Evolutionary conservation across 345 rosid species (phyloP), one percentile per base, ranked within the genome.

Genomic region (Alliaria petiolata): DNA sequence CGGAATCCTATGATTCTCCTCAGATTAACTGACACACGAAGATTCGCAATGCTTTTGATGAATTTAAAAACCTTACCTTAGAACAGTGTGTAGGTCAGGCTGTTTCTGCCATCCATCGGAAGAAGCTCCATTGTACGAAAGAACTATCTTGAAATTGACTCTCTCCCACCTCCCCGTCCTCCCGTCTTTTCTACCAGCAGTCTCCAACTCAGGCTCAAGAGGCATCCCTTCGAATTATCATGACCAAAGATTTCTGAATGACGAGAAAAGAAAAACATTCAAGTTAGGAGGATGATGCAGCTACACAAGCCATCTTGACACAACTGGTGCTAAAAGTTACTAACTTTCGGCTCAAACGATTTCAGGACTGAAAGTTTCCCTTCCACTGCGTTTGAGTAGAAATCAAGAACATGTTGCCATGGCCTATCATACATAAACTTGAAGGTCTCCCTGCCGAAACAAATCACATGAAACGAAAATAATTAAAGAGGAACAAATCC

Each of bases 31-130:
- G 33, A 9, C n/a, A 52, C 36, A 45, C 8, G 1, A 69, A 33
- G 10, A n/a, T n/a, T n/a, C n/a, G 10, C n/a, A n/a, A n/a, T n/a
- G n/a, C n/a, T 26, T 62, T 13, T 16, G 30, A 61, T 22, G 50
- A 58, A 35, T 26, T 50, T 5, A 46, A 31, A 67, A 71, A 16
- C 62, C 76, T 71, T 75, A 89, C 96, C 88, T 83, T 55, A 91
- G 98, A 56, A 91, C 99, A 28, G 99, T 91, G 82, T 85, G 83
- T 59, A 95, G 69, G 15, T 80, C 89, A 33, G 96, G 98, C 76
- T 95, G 97, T 59, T 84, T 91, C 80, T 91, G 98, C 99, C 99
- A 95, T 65, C 99, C 99, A 80, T 92, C 99, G 69, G 91, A 95
- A 12, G 96, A 86, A 65, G 69, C 75, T 25, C 98, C 98, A 55